Evolutionary conservation across 441 rosid species (phyloP).

Genomic region (Gossypium armourianum): DNA sequence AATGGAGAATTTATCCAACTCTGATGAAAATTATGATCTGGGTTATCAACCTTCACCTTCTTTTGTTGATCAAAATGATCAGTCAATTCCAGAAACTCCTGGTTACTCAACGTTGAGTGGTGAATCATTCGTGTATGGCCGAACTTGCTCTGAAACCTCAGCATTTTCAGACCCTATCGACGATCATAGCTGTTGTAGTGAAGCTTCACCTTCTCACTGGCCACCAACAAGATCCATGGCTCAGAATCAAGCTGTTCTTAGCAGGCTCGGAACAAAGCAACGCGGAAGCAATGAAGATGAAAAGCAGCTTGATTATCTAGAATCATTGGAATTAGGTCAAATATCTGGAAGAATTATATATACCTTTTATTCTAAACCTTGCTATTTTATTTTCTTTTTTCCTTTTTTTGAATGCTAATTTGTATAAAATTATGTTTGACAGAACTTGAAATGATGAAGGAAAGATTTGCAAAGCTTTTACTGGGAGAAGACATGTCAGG

Average conservation of each 20-base stretch:
- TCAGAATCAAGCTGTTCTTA: constrained; percentile 19
- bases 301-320: constrained; percentile 36
- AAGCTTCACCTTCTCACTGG: constrained; percentile 63
- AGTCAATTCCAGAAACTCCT: constrained; percentile 42
- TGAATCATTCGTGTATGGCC: constrained; percentile 43
- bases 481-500: constrained; percentile 74
- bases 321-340: constrained; percentile 42
- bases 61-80: constrained; percentile 43
- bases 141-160: constrained; percentile 57
- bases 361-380: background rate
- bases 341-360: background rate
- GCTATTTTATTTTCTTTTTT: background rate
- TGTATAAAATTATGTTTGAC: background rate
- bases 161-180: constrained; percentile 49
- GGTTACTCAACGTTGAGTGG: constrained; percentile 48
- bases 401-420: background rate
- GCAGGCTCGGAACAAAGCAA: constrained; percentile 29
- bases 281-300: constrained; percentile 22
- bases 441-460: constrained; percentile 55
- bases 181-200: constrained; percentile 45
- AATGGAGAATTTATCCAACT: constrained; percentile 39
- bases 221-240: constrained; percentile 29
- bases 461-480: constrained; percentile 54
- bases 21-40: constrained; percentile 39
- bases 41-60: constrained; percentile 47